phyloP scores from a whole-genome alignment of 2,329 filamentous ascomycete genomes.

The Sporothrix dimorphospora region DNA sequence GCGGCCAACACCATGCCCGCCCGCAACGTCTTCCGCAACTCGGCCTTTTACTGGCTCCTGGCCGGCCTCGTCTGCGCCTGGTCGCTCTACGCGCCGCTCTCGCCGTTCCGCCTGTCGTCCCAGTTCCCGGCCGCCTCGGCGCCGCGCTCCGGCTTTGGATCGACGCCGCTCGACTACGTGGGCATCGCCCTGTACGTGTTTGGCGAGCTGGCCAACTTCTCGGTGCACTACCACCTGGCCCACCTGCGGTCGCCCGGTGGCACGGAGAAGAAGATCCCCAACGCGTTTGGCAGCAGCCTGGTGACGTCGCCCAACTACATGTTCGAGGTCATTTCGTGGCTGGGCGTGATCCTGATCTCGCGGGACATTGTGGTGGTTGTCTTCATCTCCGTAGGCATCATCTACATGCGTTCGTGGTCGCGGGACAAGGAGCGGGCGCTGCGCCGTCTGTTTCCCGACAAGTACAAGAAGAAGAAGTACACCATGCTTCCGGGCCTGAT shows the following conservation, averaged over 20 bases:
- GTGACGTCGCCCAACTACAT: constrained; percentile 98
- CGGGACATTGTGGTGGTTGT: constrained; percentile 77
- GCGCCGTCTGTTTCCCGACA: constrained; percentile 86
- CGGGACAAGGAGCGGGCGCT: constrained; percentile 90
- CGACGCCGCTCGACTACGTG: constrained; percentile 58
- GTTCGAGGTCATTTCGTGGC: constrained; percentile 87
- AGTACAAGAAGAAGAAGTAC: constrained; percentile 93
- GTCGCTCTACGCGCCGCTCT: constrained; percentile 80
- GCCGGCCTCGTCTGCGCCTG: constrained; percentile 80
- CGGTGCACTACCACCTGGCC: constrained; percentile 78
- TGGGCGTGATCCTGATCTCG: constrained; percentile 77
- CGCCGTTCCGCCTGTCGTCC: constrained; percentile 53
- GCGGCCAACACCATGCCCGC: constrained; percentile 92
- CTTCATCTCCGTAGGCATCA: constrained; percentile 73
- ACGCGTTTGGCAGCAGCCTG: constrained; percentile 78
- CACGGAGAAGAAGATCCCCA: constrained; percentile 85
- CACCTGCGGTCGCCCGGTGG: constrained; percentile 76
- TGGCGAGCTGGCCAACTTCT: constrained; percentile 79
- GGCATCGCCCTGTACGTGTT: constrained; percentile 74
- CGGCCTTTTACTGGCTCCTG: constrained; percentile 87
- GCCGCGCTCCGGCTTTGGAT: constrained; percentile 35
- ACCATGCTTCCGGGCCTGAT: constrained; percentile 79
- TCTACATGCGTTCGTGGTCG: constrained; percentile 86
- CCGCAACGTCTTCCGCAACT: constrained; percentile 92
- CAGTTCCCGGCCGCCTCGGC: constrained; percentile 27